phyloP scores from a whole-genome alignment of 140 eudicot genomes.

The Anethum foeniculum region DNA sequence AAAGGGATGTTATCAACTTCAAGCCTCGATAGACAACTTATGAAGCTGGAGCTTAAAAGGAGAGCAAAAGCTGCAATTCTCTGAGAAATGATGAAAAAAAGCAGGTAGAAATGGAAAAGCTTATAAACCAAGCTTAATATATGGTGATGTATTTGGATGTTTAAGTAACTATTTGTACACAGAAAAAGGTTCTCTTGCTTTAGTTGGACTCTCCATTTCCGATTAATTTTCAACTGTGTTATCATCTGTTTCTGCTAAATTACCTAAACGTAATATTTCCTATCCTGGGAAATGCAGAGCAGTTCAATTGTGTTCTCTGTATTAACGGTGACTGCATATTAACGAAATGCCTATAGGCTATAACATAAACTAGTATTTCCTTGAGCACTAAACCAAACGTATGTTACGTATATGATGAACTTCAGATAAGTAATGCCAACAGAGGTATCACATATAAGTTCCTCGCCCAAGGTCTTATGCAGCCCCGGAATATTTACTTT shows the following conservation, averaged over 20 bases:
- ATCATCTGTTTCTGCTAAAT: neutral
- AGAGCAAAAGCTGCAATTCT: slow-evolving; percentile 33
- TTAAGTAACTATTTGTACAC: neutral
- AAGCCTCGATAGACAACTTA: slow-evolving; percentile 53
- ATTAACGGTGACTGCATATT: neutral
- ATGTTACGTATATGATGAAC: too few relatives aligned
- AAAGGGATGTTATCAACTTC: slow-evolving; percentile 73
- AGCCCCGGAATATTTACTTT: too few relatives aligned
- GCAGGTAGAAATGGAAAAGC: neutral
- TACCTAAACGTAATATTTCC: neutral
- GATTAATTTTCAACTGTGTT: neutral
- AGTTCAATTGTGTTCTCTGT: neutral
- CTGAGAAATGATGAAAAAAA: neutral
- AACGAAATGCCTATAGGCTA: neutral
- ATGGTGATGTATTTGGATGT: neutral
- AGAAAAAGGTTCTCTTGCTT: neutral
- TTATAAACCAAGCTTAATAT: neutral
- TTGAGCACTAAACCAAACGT: neutral
- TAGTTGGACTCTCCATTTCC: neutral
- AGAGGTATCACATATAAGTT: neutral
- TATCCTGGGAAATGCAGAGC: neutral
- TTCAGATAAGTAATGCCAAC: neutral
- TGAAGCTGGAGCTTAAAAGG: slow-evolving; percentile 58
- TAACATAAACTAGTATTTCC: neutral
- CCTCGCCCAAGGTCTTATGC: too few relatives aligned